Conservation (phyloP, 441 rosid genomes). For the Populus trichocarpa region DNA sequence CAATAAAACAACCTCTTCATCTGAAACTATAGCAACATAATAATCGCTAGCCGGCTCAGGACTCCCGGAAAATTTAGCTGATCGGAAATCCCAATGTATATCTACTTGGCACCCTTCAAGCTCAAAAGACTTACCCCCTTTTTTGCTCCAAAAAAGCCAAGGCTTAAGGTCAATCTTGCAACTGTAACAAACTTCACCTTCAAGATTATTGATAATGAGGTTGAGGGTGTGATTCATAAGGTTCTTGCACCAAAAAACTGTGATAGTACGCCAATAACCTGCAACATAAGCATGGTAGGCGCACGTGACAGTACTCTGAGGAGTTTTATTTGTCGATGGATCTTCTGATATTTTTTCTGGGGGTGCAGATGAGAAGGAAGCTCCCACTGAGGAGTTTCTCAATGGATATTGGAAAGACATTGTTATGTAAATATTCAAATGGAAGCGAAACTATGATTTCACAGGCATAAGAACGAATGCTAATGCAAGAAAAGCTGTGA, state of each 20-base stretch:
- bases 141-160: constrained; percentile 35
- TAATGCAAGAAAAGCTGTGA: neutral
- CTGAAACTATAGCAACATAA: constrained; percentile 28
- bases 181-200: constrained; percentile 14
- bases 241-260: constrained; percentile 31
- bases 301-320: constrained; percentile 30
- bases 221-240: constrained; percentile 30
- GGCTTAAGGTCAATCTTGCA: constrained; percentile 35
- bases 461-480: neutral
- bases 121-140: constrained; percentile 29
- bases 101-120: constrained; percentile 32
- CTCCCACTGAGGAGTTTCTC: constrained; percentile 12
- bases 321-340: constrained; percentile 7
- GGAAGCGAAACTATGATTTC: neutral
- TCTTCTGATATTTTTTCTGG: constrained; percentile 22
- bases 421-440: neutral
- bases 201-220: constrained; percentile 25
- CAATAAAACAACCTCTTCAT: constrained; percentile 28
- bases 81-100: constrained; percentile 31
- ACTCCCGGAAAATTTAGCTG: constrained; percentile 27
- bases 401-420: constrained; percentile 5
- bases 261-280: constrained; percentile 21
- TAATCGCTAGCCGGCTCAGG: constrained; percentile 31
- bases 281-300: constrained; percentile 24
- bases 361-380: neutral